phyloP scores from a whole-genome alignment of 805 yeast genomes.

The Cyberlindnera euphorbiae region DNA sequence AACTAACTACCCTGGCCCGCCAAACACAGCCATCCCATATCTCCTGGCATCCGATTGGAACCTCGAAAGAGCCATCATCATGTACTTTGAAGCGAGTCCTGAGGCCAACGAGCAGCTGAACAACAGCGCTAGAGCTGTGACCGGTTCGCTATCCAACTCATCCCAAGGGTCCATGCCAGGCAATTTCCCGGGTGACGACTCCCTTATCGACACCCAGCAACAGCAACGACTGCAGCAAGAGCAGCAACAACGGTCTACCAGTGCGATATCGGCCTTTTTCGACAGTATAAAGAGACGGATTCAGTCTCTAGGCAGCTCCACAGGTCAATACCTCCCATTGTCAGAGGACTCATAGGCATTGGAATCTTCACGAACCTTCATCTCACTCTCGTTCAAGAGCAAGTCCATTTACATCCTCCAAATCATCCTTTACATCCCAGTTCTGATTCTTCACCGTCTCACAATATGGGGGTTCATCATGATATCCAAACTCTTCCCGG shows the following conservation, averaged over 20 bases:
- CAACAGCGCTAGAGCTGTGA: conserved; percentile 9
- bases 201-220: neutral
- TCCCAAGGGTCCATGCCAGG: conserved; percentile 13
- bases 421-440: conserved; percentile 29
- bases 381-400: conserved; percentile 23
- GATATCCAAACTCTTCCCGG: conserved; percentile 31
- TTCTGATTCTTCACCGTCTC: conserved; percentile 28
- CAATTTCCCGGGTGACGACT: conserved; percentile 17
- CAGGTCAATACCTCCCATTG: conserved; percentile 26
- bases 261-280: conserved; percentile 20
- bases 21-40: conserved; percentile 20
- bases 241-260: conserved; percentile 6
- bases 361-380: conserved; percentile 5
- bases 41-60: conserved; percentile 33
- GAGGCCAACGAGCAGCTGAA: conserved; percentile 24
- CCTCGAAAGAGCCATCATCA: conserved; percentile 30
- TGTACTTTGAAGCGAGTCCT: conserved; percentile 22
- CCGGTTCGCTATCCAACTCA: too few relatives aligned
- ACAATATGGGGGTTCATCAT: conserved; percentile 24
- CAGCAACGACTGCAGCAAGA: neutral
- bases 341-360: conserved; percentile 18
- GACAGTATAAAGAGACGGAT: conserved; percentile 24
- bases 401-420: conserved; percentile 26
- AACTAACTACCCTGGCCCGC: conserved; percentile 17
- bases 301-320: conserved; percentile 19